Base-by-base conservation (phyloP, 768 basidiomycete species). In the Rhizopogon salebrosus region DNA sequence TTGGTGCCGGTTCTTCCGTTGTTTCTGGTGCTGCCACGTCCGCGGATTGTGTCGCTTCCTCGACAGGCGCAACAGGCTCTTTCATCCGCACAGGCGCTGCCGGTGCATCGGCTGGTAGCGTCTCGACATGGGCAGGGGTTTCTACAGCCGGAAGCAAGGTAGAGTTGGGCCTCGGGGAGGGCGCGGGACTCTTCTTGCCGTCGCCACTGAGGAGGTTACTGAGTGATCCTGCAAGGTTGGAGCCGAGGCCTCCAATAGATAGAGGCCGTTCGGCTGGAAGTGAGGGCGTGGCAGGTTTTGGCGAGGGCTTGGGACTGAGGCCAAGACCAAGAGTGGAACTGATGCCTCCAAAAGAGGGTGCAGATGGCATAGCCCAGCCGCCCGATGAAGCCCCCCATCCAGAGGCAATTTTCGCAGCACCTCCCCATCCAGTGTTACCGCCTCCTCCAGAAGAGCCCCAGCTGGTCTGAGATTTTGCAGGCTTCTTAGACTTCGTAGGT, bases 141-240 rank as follows among this genome's bases (percentile, higher is more conserved):
- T 34, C 29, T 22, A 9, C 13, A 10, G 27, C 31, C 16, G 20
- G 45, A 34, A 31, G 45, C 10, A 8, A 14, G 20, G 20, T 16
- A 34, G 9, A 16, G 4, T 14, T 31, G 22, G 45, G 45, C 22
- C 9, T 31, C 14, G 45, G 45, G 14, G 45, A 46, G 14, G 43
- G 6, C 29, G 6, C 20, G 18, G 27, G 13, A 20, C 43, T 45
- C 18, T 16, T 46, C 29, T 13, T 29, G 31, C 35, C 27, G 24
- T 54, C 46, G 5, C 31, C 23, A 6, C 41, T 49, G 41, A 63
- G 54, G 20, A 65, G 0, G 10, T 51, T 52, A 18, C 35, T 20
- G 18, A 51, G 6, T 4, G 50, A 53, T 10, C 45, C 45, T 20
- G 29, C 24, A 5, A 46, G 14, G 22, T 7, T 34, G 16, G 45